Conservation (phyloP, 139 green algal species). For the Desmodesmus armatus region DNA sequence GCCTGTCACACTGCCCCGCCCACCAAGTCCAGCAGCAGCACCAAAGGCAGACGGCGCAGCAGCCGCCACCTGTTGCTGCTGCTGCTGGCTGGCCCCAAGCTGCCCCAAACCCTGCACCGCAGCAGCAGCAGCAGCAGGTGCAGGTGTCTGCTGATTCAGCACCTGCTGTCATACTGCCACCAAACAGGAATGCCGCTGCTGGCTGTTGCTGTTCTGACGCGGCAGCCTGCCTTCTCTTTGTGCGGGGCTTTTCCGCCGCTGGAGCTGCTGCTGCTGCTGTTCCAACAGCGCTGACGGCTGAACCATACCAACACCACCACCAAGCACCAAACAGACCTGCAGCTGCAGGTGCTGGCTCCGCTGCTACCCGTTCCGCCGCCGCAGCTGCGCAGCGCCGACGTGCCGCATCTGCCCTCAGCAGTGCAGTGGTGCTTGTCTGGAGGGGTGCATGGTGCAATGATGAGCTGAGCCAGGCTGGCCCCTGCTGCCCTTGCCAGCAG, state of each 20-base stretch:
- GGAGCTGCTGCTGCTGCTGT: not conserved
- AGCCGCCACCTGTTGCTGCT: not conserved
- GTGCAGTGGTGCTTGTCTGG: not conserved
- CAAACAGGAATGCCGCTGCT: not conserved
- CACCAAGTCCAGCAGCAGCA: not conserved
- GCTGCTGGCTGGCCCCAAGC: slow-evolving; percentile 39
- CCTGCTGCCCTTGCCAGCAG: slow-evolving; percentile 12
- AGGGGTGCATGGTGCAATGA: not conserved
- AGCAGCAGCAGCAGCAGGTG: slow-evolving; percentile 27
- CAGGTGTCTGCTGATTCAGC: not conserved
- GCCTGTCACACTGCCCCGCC: too few relatives aligned
- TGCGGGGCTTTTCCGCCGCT: too few relatives aligned
- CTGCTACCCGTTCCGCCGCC: not conserved
- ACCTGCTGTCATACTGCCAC: not conserved
- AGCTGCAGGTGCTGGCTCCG: not conserved
- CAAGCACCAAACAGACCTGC: not conserved
- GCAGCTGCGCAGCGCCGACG: not conserved
- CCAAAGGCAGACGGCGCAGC: not conserved
- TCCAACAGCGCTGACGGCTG: not conserved
- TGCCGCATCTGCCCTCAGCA: not conserved
- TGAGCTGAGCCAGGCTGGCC: not conserved
- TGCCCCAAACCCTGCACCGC: too few relatives aligned
- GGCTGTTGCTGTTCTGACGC: not conserved
- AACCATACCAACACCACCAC: not conserved
- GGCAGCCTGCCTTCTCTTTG: too few relatives aligned